These are phyloP conservation scores for Epichloe glyceriae DNA, from an alignment of 2,329 filamentous ascomycete species.

Conservation along the genomic window DNA sequence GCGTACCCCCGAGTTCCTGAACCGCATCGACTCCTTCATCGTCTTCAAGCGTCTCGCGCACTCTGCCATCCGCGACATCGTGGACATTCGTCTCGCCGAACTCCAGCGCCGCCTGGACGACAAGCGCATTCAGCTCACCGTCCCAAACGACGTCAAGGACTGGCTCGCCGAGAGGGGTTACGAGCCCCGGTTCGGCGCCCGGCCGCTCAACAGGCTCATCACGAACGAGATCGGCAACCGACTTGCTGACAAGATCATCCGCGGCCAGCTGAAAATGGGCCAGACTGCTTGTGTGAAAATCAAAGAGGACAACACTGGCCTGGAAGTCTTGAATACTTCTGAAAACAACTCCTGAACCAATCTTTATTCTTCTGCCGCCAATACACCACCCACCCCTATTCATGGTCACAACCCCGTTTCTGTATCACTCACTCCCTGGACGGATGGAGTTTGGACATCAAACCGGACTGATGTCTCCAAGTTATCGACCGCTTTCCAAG, in stretches of 20 bases:
- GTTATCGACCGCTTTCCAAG: too few relatives aligned
- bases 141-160: slow-evolving; percentile 57
- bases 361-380: too few relatives aligned
- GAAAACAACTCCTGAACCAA: slow-evolving; percentile 1
- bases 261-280: slow-evolving; percentile 65
- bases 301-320: slow-evolving; percentile 44
- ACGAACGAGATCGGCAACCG: slow-evolving; percentile 79
- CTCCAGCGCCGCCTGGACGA: slow-evolving; percentile 75
- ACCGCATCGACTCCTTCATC: slow-evolving; percentile 94
- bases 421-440: too few relatives aligned
- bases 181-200: slow-evolving; percentile 79
- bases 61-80: slow-evolving; percentile 73
- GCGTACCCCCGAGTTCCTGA: slow-evolving; percentile 86
- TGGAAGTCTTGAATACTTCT: slow-evolving; percentile 33
- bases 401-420: too few relatives aligned
- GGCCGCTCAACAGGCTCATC: slow-evolving; percentile 83
- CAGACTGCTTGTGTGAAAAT: slow-evolving; percentile 60
- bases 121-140: slow-evolving; percentile 63
- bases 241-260: slow-evolving; percentile 83
- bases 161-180: slow-evolving; percentile 89
- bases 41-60: slow-evolving; percentile 79
- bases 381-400: too few relatives aligned
- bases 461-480: background rate
- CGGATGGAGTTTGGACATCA: background rate
- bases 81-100: slow-evolving; percentile 81